Percentiles rank a stretch among this genome's conserved stretches.
These are phyloP conservation scores for Verbena officinalis DNA, from an alignment of 257 asterid genomes.

Conservation along the genomic window DNA sequence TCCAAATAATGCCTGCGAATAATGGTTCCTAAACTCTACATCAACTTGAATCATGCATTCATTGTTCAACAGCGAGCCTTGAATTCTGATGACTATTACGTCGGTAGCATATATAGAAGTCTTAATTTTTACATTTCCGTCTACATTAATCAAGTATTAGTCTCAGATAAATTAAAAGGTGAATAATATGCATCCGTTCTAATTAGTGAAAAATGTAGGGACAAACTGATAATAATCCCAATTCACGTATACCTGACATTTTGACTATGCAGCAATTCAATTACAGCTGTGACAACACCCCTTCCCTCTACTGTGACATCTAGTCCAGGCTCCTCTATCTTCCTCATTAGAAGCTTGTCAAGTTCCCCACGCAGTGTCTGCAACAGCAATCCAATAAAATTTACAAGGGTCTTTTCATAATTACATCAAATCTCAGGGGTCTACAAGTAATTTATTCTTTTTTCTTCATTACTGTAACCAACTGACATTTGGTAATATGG, in stretches of 20 bases:
- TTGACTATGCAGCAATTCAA: constrained; percentile 79
- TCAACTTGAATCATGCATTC: neutral
- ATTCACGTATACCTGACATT: constrained; percentile 44
- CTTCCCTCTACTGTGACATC: constrained; percentile 76
- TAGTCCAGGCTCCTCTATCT: constrained; percentile 77
- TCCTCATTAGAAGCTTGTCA: constrained; percentile 77
- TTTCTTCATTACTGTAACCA: too few species aligned
- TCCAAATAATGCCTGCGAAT: neutral
- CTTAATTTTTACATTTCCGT: neutral
- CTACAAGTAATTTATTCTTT: too few species aligned
- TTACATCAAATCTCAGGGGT: too few species aligned
- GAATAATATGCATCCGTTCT: neutral
- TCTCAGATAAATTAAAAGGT: neutral
- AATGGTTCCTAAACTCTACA: neutral
- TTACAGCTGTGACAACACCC: constrained; percentile 77
- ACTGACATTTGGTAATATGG: too few species aligned
- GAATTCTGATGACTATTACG: neutral
- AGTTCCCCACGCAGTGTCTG: constrained; percentile 91
- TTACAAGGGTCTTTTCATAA: too few species aligned
- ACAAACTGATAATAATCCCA: neutral
- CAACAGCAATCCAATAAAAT: constrained; percentile 14
- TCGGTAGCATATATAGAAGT: neutral
- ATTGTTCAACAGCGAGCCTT: neutral
- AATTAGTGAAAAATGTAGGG: neutral
- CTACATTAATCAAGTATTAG: neutral